phyloP scores from a whole-genome alignment of 208 protist species.

The Trichomonas tenax region DNA sequence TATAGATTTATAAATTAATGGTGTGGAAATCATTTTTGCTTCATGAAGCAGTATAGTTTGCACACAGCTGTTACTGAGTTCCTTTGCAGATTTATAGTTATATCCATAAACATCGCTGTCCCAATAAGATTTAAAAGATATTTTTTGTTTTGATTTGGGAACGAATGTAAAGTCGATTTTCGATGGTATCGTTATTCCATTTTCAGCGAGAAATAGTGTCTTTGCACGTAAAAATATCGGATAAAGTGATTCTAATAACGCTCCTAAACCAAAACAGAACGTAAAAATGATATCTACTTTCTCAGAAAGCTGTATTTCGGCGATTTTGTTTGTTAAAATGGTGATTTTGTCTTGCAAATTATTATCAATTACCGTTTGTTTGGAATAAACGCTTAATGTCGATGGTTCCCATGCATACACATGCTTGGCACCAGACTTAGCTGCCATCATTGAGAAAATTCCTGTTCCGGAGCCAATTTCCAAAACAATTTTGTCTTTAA shows the following conservation, averaged over 20 bases:
- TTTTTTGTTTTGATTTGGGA: background rate
- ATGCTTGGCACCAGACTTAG: background rate
- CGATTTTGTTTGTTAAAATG: background rate
- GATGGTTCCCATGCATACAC: constrained; percentile 20
- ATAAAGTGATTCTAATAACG: background rate
- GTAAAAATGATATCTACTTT: constrained; percentile 14
- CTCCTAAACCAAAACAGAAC: background rate
- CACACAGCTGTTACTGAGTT: background rate
- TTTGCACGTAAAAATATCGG: background rate
- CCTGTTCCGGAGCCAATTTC: background rate
- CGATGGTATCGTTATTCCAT: background rate
- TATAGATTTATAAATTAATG: background rate
- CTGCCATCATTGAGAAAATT: background rate
- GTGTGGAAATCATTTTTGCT: no score
- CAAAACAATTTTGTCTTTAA: background rate
- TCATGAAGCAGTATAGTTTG: no score
- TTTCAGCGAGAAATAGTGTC: background rate
- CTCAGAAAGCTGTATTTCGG: background rate
- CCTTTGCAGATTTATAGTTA: background rate
- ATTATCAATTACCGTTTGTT: background rate
- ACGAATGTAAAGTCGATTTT: background rate
- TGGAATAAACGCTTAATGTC: background rate
- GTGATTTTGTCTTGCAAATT: background rate
- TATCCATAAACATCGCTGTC: background rate
- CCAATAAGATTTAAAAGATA: background rate